A percentile compares a stretch with the other conserved stretches of the same genome.
Evolutionary conservation across 1,284 basidiomycete genomes (phyloP).

Genomic region (Peniophora sp.): DNA sequence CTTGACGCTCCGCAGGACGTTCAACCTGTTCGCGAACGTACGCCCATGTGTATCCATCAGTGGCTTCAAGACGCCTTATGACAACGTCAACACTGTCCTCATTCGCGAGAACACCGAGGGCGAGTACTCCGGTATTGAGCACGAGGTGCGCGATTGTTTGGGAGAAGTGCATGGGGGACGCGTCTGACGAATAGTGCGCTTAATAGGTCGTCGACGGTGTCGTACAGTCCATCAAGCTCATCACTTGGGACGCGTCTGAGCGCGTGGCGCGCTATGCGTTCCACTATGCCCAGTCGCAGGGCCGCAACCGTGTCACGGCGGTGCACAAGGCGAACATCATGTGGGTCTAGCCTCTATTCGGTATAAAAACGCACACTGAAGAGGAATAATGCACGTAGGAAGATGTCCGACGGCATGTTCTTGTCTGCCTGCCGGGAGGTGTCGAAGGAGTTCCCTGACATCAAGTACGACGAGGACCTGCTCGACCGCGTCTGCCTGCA

Average conservation of each 20-base stretch:
- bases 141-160: constrained; percentile 58
- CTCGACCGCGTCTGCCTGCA: constrained; percentile 95
- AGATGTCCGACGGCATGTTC: constrained; percentile 99
- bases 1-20: constrained; percentile 92
- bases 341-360: constrained; percentile 47
- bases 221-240: constrained; percentile 99
- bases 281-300: constrained; percentile 88
- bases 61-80: constrained; percentile 98
- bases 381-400: constrained; percentile 45
- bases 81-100: constrained; percentile 95
- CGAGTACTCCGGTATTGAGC: constrained; percentile 99
- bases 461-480: constrained; percentile 95
- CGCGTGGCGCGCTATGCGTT: constrained; percentile 98
- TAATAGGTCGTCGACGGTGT: constrained; percentile 88
- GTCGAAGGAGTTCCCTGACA: constrained; percentile 92
- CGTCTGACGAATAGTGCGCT: constrained; percentile 1
- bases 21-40: constrained; percentile 98
- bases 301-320: constrained; percentile 91
- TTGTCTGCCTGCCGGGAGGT: constrained; percentile 95
- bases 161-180: constrained; percentile 3
- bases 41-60: constrained; percentile 94
- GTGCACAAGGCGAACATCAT: constrained; percentile 99
- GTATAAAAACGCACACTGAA: too few species aligned
- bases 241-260: constrained; percentile 98
- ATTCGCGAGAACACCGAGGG: constrained; percentile 99